phyloP scores from a whole-genome alignment of 176 grass and related monocot genomes.

The Eleusine coracana region DNA sequence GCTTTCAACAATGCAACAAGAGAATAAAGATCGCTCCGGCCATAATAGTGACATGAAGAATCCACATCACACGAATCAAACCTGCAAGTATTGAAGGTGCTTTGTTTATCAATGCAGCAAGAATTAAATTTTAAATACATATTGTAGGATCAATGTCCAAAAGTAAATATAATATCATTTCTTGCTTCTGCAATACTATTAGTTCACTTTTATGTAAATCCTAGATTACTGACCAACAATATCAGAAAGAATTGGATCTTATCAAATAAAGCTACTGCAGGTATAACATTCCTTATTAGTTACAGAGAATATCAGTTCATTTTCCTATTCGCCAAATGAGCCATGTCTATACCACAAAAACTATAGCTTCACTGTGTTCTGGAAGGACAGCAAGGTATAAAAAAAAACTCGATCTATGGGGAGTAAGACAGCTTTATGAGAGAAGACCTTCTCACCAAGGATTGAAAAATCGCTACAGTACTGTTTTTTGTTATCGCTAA shows the following conservation, averaged over 20 bases:
- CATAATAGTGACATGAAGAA: slow-evolving; percentile 76
- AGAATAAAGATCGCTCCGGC: slow-evolving; percentile 58
- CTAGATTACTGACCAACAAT: neutral
- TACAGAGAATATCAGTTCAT: neutral
- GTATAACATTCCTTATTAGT: slow-evolving; percentile 13
- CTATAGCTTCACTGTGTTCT: neutral
- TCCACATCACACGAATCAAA: slow-evolving; percentile 63
- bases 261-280: slow-evolving; percentile 21
- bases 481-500: too few species aligned
- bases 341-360: neutral
- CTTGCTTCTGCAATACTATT: slow-evolving; percentile 11
- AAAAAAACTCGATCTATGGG: too few species aligned
- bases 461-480: too few species aligned
- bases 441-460: too few species aligned
- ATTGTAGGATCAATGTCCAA: slow-evolving; percentile 25
- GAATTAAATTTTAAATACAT: slow-evolving; percentile 36
- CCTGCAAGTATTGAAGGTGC: slow-evolving; percentile 60
- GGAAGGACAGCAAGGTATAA: slow-evolving; percentile 20
- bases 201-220: slow-evolving; percentile 12
- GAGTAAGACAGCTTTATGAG: too few species aligned
- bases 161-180: slow-evolving; percentile 18
- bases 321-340: neutral
- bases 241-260: slow-evolving; percentile 21
- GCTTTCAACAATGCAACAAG: slow-evolving; percentile 62
- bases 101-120: slow-evolving; percentile 37